Base-by-base conservation (phyloP, 345 rosid genomes). In the Bruguiera gymnorhiza region DNA sequence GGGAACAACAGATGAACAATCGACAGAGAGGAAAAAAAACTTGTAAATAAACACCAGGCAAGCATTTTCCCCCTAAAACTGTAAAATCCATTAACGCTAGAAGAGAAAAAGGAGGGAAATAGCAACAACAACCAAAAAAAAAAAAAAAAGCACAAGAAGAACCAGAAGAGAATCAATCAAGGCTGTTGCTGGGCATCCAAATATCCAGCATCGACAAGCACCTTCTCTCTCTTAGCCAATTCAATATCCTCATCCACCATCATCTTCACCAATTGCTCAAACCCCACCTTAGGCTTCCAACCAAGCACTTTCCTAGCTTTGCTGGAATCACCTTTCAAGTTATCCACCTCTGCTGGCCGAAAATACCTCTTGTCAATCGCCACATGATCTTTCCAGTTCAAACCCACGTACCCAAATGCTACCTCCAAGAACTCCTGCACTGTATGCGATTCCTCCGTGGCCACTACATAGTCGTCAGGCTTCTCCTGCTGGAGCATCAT, bases 401-500 rank as follows among this genome's bases (percentile, higher is more conserved):
- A 36, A 5, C 82, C 88, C 3, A 87, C 78, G 32, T 85, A 85
- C 23, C 94, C 88, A 43, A 92, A 92, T 0, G 97, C 89, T 62
- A 84, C 95, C 52, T 88, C 86, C 69, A 94, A 75, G 76, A 94
- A 94, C 80, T 94, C 97, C 81, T 94, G 88, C 67, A 91, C 97
- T 2, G 95, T 83, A 52, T 91, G 98, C 16, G 96, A 83, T 39
- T 91, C 95, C 89, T 91, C 97, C 7, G 97, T 94, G 2, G 97
- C 98, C 16, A 91, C 97, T 60, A 94, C 98, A 65, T 91, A 94
- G 71, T 94, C 98, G 18, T 89, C 96, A 0, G 97, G 87, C 81
- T 88, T 86, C 78, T 89, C 97, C 58, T 91, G 96, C 81, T 94
- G 98, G 73, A 94, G 66, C 98, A 94, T 94, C 90, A 94, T 34